Evolutionary conservation across 257 asterid genomes (phyloP).

Genomic region (Paraleonurus japonicus): DNA sequence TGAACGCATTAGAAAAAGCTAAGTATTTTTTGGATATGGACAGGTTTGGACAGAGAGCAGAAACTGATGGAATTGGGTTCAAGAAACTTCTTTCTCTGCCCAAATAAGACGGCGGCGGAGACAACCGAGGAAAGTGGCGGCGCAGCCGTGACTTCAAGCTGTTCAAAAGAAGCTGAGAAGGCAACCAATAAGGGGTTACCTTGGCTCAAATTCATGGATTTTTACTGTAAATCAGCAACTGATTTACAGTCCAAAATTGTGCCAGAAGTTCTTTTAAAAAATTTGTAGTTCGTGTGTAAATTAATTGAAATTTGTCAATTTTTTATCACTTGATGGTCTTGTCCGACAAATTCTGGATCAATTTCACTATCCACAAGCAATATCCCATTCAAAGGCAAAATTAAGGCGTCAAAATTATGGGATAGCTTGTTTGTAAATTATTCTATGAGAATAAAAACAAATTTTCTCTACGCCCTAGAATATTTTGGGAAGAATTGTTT

Average conservation of each 20-base stretch:
- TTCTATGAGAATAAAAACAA: no score
- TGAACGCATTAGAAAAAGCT: neutral
- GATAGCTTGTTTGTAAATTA: no score
- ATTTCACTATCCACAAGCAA: no score
- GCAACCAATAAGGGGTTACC: constrained; percentile 32
- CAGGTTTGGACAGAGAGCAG: constrained; percentile 63
- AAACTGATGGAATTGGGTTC: constrained; percentile 66
- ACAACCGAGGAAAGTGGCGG: constrained; percentile 7
- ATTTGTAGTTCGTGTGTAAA: neutral
- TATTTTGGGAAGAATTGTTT: no score
- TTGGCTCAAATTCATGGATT: constrained; percentile 71
- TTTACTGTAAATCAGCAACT: constrained; percentile 34
- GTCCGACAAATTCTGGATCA: no score
- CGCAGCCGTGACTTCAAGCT: constrained; percentile 34
- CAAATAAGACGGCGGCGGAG: constrained; percentile 29
- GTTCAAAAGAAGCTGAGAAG: constrained; percentile 59
- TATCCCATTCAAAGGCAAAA: no score
- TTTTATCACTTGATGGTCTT: no score
- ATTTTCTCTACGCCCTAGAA: no score
- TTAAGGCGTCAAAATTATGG: no score
- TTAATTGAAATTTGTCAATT: neutral
- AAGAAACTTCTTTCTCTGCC: constrained; percentile 77
- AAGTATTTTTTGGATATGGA: neutral
- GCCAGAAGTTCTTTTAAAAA: constrained; percentile 1
- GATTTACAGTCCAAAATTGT: constrained; percentile 2